Evolutionary conservation across 106 monocot genomes (phyloP).

Genomic region (Allium cepa): DNA sequence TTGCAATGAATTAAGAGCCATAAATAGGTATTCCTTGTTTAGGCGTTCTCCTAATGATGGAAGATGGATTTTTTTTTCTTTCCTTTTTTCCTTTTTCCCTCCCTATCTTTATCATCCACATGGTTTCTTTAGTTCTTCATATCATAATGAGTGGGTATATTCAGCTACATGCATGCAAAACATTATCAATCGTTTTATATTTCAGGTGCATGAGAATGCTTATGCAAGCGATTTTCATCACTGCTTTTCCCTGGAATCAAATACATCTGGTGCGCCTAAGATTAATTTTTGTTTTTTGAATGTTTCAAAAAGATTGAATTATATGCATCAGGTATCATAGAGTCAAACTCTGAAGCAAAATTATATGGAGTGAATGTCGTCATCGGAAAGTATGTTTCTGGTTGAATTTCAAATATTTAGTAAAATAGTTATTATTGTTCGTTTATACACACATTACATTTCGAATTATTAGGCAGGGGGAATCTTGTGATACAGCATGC

Average conservation of each 20-base stretch:
- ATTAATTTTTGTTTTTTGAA: too few species aligned
- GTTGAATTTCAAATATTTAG: not conserved
- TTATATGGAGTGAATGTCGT: constrained; percentile 55
- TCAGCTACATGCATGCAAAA: too few species aligned
- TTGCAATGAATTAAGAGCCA: too few species aligned
- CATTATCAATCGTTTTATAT: not conserved
- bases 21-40: too few species aligned
- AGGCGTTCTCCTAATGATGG: too few species aligned
- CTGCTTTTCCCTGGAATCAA: constrained; percentile 59
- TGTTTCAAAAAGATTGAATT: too few species aligned
- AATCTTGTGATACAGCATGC: constrained; percentile 77
- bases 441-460: not conserved
- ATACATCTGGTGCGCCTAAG: constrained; percentile 45
- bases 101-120: not conserved
- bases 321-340: constrained; percentile 19
- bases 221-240: constrained; percentile 96
- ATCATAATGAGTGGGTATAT: not conserved
- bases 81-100: not conserved
- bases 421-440: too few species aligned
- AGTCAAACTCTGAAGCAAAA: constrained; percentile 40
- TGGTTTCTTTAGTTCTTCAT: not conserved
- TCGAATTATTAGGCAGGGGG: constrained; percentile 44
- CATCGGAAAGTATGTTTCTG: constrained; percentile 53
- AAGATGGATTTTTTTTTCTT: too few species aligned
- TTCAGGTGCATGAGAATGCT: constrained; percentile 94